Base-by-base conservation (phyloP, 371 early-diverging fungal genomes). In the Lichtheimia hyalospora region DNA sequence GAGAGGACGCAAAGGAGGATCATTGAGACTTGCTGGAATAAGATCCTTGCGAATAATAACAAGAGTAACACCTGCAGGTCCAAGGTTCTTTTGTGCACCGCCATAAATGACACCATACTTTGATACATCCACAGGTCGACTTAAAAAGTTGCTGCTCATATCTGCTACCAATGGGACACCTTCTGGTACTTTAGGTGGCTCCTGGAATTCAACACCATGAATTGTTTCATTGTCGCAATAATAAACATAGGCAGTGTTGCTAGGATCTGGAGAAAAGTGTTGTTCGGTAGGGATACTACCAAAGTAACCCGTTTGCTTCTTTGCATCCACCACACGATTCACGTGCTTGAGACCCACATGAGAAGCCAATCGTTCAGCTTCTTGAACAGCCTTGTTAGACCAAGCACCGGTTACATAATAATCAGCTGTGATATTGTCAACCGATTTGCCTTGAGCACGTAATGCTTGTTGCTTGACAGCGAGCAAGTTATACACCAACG, bases 211-310 rank as follows among this genome's bases (percentile, higher is more conserved):
- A 34, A 98, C 92, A 28, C 99, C 99, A 68, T 97, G 91, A 20
- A 98, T 91, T 4, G 99, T 98, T 71, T 98, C 99, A 69, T 98
- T 98, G 71, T 92, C 95, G 73, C 96, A 96, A 69, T 96, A 96
- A 69, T 95, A 97, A 14, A 95, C 86, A 67, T 89, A 98, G 15
- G 94, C 91, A 2, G 92, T 74, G 57, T 84, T 75, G 13, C 67
- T 62, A 16, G 89, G 78, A 54, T 84, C 87, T n/a, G 88, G 84
- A 21, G 92, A 72, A 34, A 1, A 34, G 34, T 34, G 34, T 34
- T 83, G 73, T 92, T 93, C 95, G 51, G 81, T 76, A 44, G 68
- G 72, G 2, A 56, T 52, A 85, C 75, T 16, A 16, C 62, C 77
- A 71, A 76, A 93, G 40, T 67, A 62, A 15, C 85, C 84, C 24